Evolutionary conservation across 345 rosid species (phyloP).

Genomic region (Theobroma cacao): DNA sequence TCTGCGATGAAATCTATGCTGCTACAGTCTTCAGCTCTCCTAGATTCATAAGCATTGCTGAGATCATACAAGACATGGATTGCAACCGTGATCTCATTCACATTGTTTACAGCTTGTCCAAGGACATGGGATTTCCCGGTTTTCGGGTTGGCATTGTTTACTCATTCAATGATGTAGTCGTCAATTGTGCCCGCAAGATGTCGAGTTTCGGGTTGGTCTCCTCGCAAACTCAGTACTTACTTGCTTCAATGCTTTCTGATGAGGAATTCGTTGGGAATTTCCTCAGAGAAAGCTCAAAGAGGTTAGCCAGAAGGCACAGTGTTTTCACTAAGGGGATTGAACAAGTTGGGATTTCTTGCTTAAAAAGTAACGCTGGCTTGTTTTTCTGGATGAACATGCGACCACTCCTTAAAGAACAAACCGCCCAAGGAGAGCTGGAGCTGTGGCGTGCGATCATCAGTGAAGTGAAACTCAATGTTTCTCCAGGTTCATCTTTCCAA

Average conservation of each 20-base stretch:
- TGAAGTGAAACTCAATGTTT: constrained; percentile 73
- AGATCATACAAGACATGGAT: constrained; percentile 49
- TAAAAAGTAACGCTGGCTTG: constrained; percentile 61
- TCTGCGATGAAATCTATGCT: constrained; percentile 79
- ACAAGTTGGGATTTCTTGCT: constrained; percentile 48
- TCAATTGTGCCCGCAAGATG: constrained; percentile 66
- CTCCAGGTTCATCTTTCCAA: constrained; percentile 76
- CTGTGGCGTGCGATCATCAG: constrained; percentile 64
- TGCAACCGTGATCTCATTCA: constrained; percentile 59
- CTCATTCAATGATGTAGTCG: constrained; percentile 68
- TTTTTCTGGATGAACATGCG: constrained; percentile 85
- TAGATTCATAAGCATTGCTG: constrained; percentile 58
- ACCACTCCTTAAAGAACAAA: constrained; percentile 45
- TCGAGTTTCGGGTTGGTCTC: constrained; percentile 87
- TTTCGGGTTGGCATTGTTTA: constrained; percentile 77
- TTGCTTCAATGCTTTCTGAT: constrained; percentile 72
- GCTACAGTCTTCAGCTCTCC: constrained; percentile 62
- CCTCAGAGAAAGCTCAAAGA: constrained; percentile 47
- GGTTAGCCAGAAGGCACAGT: constrained; percentile 46
- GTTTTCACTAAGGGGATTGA: constrained; percentile 47
- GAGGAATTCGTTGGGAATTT: constrained; percentile 51
- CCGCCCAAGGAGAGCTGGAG: constrained; percentile 46
- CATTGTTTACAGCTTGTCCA: constrained; percentile 77
- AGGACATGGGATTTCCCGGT: constrained; percentile 93
- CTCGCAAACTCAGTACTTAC: constrained; percentile 64